Conservation (phyloP, 2,329 filamentous ascomycete genomes). For the Neopestalotiopsis rosae region DNA sequence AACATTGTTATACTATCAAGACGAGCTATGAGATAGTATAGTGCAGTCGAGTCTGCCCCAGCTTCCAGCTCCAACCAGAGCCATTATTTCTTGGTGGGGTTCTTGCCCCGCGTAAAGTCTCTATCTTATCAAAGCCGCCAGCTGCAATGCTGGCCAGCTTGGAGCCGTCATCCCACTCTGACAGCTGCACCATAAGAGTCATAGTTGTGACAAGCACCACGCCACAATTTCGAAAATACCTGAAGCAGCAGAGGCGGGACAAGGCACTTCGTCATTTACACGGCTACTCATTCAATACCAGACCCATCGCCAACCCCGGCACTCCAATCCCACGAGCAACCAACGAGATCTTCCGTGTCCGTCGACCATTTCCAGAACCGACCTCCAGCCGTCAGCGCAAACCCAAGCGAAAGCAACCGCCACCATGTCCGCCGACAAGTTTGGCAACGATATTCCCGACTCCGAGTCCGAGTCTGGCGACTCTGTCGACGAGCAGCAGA, state of each 20-base stretch:
- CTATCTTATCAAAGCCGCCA: slow-evolving; percentile 13
- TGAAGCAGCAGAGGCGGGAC: not conserved
- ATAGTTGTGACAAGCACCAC: slow-evolving; percentile 7
- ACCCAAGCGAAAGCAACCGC: slow-evolving; percentile 10
- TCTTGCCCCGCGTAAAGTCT: not conserved
- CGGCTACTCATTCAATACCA: not conserved
- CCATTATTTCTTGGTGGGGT: slow-evolving; percentile 5
- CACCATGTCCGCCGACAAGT: slow-evolving; percentile 66
- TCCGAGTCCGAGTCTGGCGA: slow-evolving; percentile 73
- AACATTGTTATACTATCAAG: too few species aligned
- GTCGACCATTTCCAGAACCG: not conserved
- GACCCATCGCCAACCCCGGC: not conserved
- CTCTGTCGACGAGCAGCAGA: slow-evolving; percentile 54
- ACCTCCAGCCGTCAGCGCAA: slow-evolving; percentile 11
- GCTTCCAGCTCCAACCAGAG: not conserved
- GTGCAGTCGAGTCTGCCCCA: not conserved
- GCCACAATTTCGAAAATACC: slow-evolving; percentile 16
- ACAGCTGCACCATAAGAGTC: slow-evolving; percentile 3
- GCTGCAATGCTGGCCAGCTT: not conserved
- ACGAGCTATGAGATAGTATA: not conserved
- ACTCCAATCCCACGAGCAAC: not conserved
- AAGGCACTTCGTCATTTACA: not conserved
- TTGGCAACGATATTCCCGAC: slow-evolving; percentile 71
- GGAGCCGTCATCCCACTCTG: slow-evolving; percentile 11
- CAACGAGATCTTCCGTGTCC: not conserved